These are phyloP conservation scores for Baudoinia panamericana DNA, from an alignment of 495 filamentous ascomycete genomes.

Conservation along the genomic window DNA sequence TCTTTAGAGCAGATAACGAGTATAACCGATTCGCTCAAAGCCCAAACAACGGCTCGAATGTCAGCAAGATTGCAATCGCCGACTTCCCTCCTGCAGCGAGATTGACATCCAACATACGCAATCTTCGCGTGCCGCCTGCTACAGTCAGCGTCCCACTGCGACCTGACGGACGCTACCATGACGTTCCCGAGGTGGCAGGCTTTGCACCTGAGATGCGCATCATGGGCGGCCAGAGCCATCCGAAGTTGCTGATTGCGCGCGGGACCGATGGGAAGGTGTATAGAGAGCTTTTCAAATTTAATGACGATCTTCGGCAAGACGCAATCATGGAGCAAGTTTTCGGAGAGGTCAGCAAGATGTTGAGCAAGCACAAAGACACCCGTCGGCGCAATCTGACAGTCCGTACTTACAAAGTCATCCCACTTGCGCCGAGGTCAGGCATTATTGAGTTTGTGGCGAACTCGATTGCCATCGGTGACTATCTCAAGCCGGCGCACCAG, in stretches of 20 bases:
- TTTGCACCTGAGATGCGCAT: constrained; percentile 64
- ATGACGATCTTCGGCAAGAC: constrained; percentile 96
- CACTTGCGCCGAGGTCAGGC: constrained; percentile 69
- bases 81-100: constrained; percentile 44
- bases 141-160: constrained; percentile 76
- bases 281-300: constrained; percentile 88
- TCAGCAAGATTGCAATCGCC: constrained; percentile 50
- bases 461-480: constrained; percentile 82
- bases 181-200: constrained; percentile 53
- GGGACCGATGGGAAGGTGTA: constrained; percentile 62
- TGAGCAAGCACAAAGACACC: constrained; percentile 72
- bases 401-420: constrained; percentile 90
- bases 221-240: constrained; percentile 78
- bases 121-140: constrained; percentile 64
- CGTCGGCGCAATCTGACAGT: constrained; percentile 79
- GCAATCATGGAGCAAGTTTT: constrained; percentile 99
- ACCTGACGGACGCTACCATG: constrained; percentile 58
- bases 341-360: constrained; percentile 78
- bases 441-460: constrained; percentile 94
- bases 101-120: constrained; percentile 43
- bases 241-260: constrained; percentile 75
- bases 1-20: constrained; percentile 56
- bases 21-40: constrained; percentile 56
- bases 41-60: constrained; percentile 19
- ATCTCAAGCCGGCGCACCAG: constrained; percentile 78